Percentiles rank a stretch among this genome's conserved stretches.
Conservation (phyloP, 495 filamentous ascomycete genomes). For the Podospora sp. region DNA sequence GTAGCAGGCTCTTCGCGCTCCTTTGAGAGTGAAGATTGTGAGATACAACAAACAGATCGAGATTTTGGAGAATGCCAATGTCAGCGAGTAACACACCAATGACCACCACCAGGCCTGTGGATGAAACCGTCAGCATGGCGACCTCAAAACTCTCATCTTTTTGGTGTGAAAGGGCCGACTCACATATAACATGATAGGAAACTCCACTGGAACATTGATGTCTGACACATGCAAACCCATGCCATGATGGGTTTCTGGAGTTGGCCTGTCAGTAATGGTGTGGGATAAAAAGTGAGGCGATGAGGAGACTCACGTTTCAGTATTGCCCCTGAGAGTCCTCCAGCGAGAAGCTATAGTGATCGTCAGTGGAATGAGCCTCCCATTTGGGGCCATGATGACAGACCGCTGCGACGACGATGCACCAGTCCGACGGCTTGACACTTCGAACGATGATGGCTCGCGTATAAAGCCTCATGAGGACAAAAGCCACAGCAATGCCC, state of each 20-base stretch:
- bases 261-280: not conserved
- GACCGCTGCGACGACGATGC: constrained; percentile 27
- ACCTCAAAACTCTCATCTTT: not conserved
- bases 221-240: constrained; percentile 32
- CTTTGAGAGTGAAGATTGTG: constrained; percentile 33
- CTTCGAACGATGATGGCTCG: constrained; percentile 24
- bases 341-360: constrained; percentile 19
- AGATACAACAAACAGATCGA: constrained; percentile 37
- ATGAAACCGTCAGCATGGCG: not conserved
- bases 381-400: not conserved
- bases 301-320: not conserved
- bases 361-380: not conserved
- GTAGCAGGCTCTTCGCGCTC: constrained; percentile 24
- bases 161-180: not conserved
- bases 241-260: constrained; percentile 26
- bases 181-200: constrained; percentile 20
- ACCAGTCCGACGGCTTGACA: constrained; percentile 28
- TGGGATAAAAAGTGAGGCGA: not conserved
- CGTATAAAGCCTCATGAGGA: constrained; percentile 28
- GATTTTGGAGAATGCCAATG: constrained; percentile 30
- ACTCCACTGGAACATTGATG: constrained; percentile 11
- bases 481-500: constrained; percentile 29
- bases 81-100: constrained; percentile 25
- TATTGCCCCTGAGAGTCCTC: constrained; percentile 7
- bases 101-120: constrained; percentile 30